These are phyloP conservation scores for Neofusicoccum ribis DNA, from an alignment of 2,329 filamentous ascomycete species.

Conservation along the genomic window DNA sequence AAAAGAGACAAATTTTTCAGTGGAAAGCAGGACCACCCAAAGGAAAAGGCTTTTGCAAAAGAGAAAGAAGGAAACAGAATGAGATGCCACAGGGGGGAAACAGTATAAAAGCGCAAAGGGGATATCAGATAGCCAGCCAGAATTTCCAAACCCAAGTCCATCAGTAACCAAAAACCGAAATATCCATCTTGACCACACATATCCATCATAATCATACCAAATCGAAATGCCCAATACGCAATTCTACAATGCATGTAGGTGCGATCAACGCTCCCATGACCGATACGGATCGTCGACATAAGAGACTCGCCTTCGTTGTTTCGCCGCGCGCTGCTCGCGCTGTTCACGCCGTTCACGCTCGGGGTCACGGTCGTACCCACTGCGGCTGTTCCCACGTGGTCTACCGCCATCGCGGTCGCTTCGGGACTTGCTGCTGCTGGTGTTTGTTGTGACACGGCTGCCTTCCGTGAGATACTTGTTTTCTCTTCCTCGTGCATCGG, in stretches of 20 bases:
- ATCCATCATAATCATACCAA: neutral
- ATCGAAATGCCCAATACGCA: neutral
- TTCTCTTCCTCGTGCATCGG: constrained; percentile 6
- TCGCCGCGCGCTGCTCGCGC: neutral
- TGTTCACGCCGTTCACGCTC: neutral
- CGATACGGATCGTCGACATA: neutral
- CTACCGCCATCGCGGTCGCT: neutral
- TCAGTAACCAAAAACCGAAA: neutral
- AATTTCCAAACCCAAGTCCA: neutral
- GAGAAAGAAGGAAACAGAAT: neutral
- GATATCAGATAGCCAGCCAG: constrained; percentile 14
- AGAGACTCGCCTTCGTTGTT: neutral
- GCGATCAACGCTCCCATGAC: neutral
- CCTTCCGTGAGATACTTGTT: constrained; percentile 7
- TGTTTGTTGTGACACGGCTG: constrained; percentile 13
- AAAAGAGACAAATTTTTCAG: neutral
- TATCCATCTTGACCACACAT: neutral
- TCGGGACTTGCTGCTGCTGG: constrained; percentile 13
- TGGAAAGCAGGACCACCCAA: neutral
- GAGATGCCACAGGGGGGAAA: neutral
- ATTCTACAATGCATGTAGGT: no score
- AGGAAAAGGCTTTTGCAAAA: neutral
- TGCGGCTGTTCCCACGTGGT: neutral
- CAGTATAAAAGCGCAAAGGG: neutral
- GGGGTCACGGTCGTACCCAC: neutral